A percentile compares a stretch with the other conserved stretches of the same genome.
Conservation (phyloP, 1,284 basidiomycete genomes). For the Afroboletus lepidellus region DNA sequence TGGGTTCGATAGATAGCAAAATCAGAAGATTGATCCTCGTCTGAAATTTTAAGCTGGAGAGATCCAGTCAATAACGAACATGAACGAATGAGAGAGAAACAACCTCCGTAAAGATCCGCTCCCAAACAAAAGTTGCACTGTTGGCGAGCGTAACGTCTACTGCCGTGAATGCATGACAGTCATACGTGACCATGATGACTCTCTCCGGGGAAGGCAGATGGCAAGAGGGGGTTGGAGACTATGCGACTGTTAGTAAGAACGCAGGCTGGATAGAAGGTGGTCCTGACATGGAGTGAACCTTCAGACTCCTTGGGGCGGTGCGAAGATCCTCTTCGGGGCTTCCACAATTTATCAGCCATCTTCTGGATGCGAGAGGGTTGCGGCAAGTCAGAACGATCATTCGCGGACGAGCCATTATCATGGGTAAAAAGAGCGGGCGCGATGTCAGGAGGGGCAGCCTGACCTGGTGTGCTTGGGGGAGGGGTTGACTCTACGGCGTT, state of each 20-base stretch:
- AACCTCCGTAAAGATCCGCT: slow-evolving; percentile 84
- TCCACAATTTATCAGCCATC: slow-evolving; percentile 27
- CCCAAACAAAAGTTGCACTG: slow-evolving; percentile 73
- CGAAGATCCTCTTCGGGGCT: slow-evolving; percentile 28
- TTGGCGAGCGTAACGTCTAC: slow-evolving; percentile 77
- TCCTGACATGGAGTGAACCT: slow-evolving; percentile 27
- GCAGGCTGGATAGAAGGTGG: not conserved
- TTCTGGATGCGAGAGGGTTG: slow-evolving; percentile 33
- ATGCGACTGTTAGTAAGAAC: slow-evolving; percentile 9
- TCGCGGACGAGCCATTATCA: slow-evolving; percentile 32
- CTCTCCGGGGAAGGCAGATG: slow-evolving; percentile 37
- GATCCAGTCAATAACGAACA: slow-evolving; percentile 8
- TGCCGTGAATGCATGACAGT: slow-evolving; percentile 76
- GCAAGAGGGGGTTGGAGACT: slow-evolving; percentile 34
- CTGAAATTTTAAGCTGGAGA: slow-evolving; percentile 73
- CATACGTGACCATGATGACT: slow-evolving; percentile 74
- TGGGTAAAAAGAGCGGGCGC: slow-evolving; percentile 41
- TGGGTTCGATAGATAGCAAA: slow-evolving; percentile 86
- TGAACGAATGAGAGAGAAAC: slow-evolving; percentile 22
- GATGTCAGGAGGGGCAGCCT: slow-evolving; percentile 42
- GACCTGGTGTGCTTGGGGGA: slow-evolving; percentile 63
- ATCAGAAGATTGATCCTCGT: slow-evolving; percentile 69
- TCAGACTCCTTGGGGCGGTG: slow-evolving; percentile 33
- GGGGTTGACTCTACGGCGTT: slow-evolving; percentile 59
- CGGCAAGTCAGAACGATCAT: slow-evolving; percentile 31